These are phyloP conservation scores for Russula foetens DNA, from an alignment of 768 basidiomycete genomes.

Conservation along the genomic window DNA sequence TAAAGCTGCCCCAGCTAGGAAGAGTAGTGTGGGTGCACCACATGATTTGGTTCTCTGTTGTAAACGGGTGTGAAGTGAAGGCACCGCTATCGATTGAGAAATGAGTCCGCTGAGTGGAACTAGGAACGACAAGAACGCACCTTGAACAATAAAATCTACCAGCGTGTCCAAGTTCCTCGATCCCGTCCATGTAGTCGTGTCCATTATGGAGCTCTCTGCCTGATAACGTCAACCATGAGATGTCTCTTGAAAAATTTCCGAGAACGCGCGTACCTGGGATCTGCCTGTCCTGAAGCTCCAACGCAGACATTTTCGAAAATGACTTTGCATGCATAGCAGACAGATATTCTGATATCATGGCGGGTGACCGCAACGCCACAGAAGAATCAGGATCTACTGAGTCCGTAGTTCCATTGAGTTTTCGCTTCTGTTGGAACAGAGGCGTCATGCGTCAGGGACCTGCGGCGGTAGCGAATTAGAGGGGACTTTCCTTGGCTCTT, in stretches of 20 bases:
- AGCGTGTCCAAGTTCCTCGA: constrained; percentile 65
- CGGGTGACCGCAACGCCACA: constrained; percentile 49
- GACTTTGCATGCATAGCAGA: constrained; percentile 58
- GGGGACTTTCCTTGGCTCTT: constrained; percentile 46
- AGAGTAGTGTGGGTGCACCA: constrained; percentile 83
- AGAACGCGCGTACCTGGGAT: constrained; percentile 59
- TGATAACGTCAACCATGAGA: constrained; percentile 40
- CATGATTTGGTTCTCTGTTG: constrained; percentile 65
- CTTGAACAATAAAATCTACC: constrained; percentile 65
- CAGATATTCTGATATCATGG: constrained; percentile 54
- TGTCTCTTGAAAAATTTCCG: constrained; percentile 20
- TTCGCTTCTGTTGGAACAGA: constrained; percentile 45
- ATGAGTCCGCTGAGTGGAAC: background rate
- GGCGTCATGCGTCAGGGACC: constrained; percentile 9
- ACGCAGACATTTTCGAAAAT: constrained; percentile 55
- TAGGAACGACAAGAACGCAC: constrained; percentile 32
- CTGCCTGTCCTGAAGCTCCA: constrained; percentile 74
- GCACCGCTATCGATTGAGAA: constrained; percentile 41
- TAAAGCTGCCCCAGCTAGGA: constrained; percentile 82
- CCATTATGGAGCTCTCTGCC: constrained; percentile 65
- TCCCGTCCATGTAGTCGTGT: constrained; percentile 67
- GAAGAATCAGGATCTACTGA: constrained; percentile 34
- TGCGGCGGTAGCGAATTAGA: background rate
- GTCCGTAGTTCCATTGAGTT: constrained; percentile 41
- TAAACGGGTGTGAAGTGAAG: constrained; percentile 58